phyloP scores from a whole-genome alignment of 306 rosid genomes.

The Prunus davidiana region DNA sequence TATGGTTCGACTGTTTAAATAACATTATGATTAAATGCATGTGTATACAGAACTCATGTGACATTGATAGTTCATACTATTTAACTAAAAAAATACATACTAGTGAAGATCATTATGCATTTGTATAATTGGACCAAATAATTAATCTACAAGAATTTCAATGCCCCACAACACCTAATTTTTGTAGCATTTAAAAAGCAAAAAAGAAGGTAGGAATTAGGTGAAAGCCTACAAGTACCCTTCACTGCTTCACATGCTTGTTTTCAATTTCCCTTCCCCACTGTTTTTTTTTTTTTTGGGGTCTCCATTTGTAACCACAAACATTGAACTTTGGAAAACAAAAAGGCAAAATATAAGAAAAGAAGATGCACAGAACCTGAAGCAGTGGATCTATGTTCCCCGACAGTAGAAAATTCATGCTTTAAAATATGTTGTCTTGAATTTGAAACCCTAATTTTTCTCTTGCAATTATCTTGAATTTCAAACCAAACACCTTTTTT shows the following conservation, averaged over 20 bases:
- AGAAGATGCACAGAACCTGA: constrained; percentile 7
- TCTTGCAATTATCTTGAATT: background rate
- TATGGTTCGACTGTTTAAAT: no score
- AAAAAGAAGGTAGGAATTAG: background rate
- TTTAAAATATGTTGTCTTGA: background rate
- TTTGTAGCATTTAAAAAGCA: background rate
- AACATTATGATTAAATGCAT: background rate
- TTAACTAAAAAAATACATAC: background rate
- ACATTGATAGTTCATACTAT: background rate
- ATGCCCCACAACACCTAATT: constrained; percentile 1
- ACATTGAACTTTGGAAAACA: background rate
- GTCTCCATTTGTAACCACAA: background rate
- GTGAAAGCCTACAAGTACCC: background rate
- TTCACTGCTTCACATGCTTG: background rate
- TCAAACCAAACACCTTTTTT: background rate
- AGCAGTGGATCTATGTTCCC: constrained; percentile 22
- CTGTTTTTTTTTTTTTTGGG: background rate
- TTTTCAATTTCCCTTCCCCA: background rate
- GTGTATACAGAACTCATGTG: background rate
- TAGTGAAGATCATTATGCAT: background rate
- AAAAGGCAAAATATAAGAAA: background rate
- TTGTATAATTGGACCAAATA: background rate
- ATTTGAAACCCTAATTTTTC: background rate
- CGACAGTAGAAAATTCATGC: background rate
- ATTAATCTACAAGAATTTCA: background rate